These are phyloP conservation scores for Trichoderma orchidacearum DNA, from an alignment of 495 filamentous ascomycete species.

Conservation along the genomic window DNA sequence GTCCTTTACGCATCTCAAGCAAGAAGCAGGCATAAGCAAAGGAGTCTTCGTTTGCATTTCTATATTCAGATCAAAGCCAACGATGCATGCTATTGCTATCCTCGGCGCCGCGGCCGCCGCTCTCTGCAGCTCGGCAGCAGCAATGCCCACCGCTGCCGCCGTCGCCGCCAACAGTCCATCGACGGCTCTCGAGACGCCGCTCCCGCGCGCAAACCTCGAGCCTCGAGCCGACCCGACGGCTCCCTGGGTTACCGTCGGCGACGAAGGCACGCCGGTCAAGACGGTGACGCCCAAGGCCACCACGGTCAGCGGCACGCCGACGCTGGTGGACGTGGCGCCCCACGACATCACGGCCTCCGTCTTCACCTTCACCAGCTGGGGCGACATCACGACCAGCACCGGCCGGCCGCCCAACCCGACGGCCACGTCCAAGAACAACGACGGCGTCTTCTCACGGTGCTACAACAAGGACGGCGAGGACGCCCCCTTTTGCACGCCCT, in stretches of 20 bases:
- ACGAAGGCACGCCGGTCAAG: constrained; percentile 17
- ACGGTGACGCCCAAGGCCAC: constrained; percentile 24
- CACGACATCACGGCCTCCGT: constrained; percentile 25
- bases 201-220: not conserved
- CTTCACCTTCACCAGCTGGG: constrained; percentile 19
- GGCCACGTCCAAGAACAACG: constrained; percentile 13
- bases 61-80: too few species aligned
- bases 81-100: not conserved
- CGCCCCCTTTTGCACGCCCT: constrained; percentile 27
- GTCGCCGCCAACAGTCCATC: not conserved
- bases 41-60: too few species aligned
- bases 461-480: constrained; percentile 20
- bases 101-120: not conserved
- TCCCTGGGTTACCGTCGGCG: constrained; percentile 27
- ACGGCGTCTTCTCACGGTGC: constrained; percentile 21
- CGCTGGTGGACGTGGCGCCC: constrained; percentile 22
- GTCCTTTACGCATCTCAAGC: too few species aligned
- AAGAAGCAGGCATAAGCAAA: too few species aligned
- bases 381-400: constrained; percentile 13
- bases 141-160: not conserved
- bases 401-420: constrained; percentile 13
- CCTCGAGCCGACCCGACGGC: constrained; percentile 7
- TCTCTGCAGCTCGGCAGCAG: not conserved
- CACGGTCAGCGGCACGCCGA: constrained; percentile 24
- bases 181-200: not conserved